Base-by-base conservation (phyloP, 495 filamentous ascomycete species). In the Collariella sp. region DNA sequence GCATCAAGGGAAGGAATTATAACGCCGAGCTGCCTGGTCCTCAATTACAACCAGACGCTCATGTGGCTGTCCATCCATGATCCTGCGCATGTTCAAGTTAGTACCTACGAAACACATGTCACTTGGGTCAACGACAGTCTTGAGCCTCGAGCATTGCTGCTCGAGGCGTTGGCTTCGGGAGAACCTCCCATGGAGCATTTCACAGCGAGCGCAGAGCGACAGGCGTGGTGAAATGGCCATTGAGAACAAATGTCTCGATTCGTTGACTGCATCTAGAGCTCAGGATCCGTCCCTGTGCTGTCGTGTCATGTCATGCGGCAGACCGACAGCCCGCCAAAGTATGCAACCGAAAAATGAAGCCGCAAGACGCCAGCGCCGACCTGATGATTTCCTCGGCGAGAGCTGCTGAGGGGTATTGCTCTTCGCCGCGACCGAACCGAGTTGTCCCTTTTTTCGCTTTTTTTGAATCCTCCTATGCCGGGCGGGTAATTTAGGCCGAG, bases 131-230 rank as follows among this genome's bases (percentile, higher is more conserved):
- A 46, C 54, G 40, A 16, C 26, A 38, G 31, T 56, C 53, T 44
- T 31, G 46, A 46, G 52, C 59, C 56, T 63, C 57, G 55, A 54
- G 39, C 46, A 50, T 38, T 42, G n/a, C 46, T 50, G 48, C 58
- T 39, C 52, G 56, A 63, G 54, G 66, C 57, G 33, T 49, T 11
- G 61, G 65, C 69, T 81, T 81, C 78, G 76, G 78, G 78, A 81
- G 62, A 63, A 77, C 69, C 77, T 79, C 78, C 78, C 77, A 81
- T 79, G 78, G 78, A 82, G 62, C 79, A 80, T 79, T 75, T 79
- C 76, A 79, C 78, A 73, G 57, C 56, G 60, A 66, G 70, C 67
- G 67, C 65, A 44, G 54, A 69, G 65, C 67, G 71, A 61, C 63
- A 45, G 24, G 55, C 47, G 63, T 51, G 72, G 77, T 78, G 77